A percentile compares a stretch with the other conserved stretches of the same genome.
Evolutionary conservation across 768 basidiomycete species (phyloP).

Genomic region (Asterophora lycoperdoides): DNA sequence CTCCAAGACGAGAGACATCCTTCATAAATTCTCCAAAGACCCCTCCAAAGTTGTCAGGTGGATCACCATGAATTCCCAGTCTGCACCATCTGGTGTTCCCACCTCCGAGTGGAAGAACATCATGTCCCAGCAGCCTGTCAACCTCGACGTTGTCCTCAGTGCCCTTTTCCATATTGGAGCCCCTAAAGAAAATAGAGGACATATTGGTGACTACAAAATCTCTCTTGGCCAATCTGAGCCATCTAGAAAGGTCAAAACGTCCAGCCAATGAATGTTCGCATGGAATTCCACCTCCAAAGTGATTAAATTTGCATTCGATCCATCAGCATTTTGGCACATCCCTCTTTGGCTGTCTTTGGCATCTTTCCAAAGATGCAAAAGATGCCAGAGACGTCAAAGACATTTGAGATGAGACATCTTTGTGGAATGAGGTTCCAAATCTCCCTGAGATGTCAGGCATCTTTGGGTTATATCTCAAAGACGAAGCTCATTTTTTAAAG

Average conservation of each 20-base stretch:
- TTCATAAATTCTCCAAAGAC: too few species aligned
- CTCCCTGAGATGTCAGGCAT: too few species aligned
- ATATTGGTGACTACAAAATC: slow-evolving; percentile 16
- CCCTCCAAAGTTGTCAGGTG: not conserved
- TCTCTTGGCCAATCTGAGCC: slow-evolving; percentile 13
- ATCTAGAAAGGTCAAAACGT: slow-evolving; percentile 12
- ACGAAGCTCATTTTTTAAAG: too few species aligned
- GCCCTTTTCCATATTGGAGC: slow-evolving; percentile 1
- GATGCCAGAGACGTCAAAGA: too few species aligned
- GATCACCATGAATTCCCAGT: not conserved
- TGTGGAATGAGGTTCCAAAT: too few species aligned
- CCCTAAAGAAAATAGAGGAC: slow-evolving; percentile 15
- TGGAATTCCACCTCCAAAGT: slow-evolving; percentile 17
- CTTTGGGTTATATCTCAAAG: too few species aligned
- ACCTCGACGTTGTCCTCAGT: slow-evolving; percentile 11
- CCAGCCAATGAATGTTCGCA: slow-evolving; percentile 22
- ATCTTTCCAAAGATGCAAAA: too few species aligned
- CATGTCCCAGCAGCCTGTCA: not conserved
- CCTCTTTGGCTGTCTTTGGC: too few species aligned
- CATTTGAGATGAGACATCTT: too few species aligned
- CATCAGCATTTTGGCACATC: too few species aligned
- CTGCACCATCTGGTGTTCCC: not conserved
- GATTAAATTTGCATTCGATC: slow-evolving; percentile 20
- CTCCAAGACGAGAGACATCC: too few species aligned
- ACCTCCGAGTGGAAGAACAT: slow-evolving; percentile 4